A percentile compares a stretch with the other conserved stretches of the same genome.
These are phyloP conservation scores for Tetraselmis striata DNA, from an alignment of 139 green algal species.

Conservation along the genomic window DNA sequence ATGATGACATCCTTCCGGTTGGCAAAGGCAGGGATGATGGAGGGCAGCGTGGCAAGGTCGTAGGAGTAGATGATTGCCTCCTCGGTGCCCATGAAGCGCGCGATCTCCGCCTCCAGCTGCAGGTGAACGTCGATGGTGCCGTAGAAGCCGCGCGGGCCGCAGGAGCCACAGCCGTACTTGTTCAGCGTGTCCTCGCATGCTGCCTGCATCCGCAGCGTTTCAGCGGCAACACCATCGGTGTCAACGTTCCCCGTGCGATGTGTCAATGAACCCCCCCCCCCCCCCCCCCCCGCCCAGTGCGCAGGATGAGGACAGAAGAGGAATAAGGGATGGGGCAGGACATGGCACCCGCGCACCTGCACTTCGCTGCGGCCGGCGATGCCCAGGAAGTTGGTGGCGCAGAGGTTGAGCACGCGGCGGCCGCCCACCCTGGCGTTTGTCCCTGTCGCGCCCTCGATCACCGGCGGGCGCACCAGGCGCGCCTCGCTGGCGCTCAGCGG, in stretches of 20 bases:
- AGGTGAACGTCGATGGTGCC: constrained; percentile 96
- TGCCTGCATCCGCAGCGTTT: constrained; percentile 20
- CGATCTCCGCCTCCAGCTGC: constrained; percentile 70
- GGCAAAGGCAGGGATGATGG: constrained; percentile 89
- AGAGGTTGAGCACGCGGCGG: constrained; percentile 66
- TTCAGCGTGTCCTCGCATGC: constrained; percentile 49
- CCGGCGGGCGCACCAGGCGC: constrained; percentile 22
- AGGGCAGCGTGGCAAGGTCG: constrained; percentile 83
- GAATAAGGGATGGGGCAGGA: background rate
- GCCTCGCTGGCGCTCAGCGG: constrained; percentile 23
- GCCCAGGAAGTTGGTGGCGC: constrained; percentile 79
- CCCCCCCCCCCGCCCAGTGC: background rate
- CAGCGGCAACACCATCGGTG: too few relatives aligned
- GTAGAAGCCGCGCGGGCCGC: constrained; percentile 97
- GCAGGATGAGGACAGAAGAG: background rate
- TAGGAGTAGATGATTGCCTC: constrained; percentile 93
- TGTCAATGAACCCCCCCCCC: background rate
- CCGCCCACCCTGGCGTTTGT: constrained; percentile 36
- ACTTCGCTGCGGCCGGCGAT: constrained; percentile 48
- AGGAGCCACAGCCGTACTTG: constrained; percentile 94
- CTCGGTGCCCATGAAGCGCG: constrained; percentile 72
- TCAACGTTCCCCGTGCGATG: too few relatives aligned
- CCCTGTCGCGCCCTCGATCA: constrained; percentile 31
- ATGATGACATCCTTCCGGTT: constrained; percentile 86
- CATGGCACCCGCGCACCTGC: constrained; percentile 22